Evolutionary conservation across 2,329 filamentous ascomycete species (phyloP).

Genomic region (Fusarium chaquense): DNA sequence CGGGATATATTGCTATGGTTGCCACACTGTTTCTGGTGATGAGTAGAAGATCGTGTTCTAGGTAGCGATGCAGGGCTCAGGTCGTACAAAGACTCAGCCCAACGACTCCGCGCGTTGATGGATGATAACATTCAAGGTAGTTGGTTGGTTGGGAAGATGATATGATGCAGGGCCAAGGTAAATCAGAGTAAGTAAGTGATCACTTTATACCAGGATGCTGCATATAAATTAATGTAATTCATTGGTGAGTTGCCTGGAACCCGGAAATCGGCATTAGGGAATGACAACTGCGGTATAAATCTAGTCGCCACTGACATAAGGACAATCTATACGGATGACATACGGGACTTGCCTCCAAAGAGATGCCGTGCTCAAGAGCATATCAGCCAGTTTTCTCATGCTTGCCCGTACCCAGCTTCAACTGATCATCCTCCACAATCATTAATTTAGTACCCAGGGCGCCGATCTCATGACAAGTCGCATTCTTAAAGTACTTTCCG

Average conservation of each 20-base stretch:
- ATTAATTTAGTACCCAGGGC: background rate
- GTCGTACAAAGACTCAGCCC: slow-evolving; percentile 22
- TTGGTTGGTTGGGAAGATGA: background rate
- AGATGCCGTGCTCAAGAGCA: no score
- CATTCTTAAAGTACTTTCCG: background rate
- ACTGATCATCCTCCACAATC: background rate
- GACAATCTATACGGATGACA: background rate
- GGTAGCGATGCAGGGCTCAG: slow-evolving; percentile 19
- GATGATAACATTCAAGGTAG: background rate
- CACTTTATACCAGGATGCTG: slow-evolving; percentile 4
- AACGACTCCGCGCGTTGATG: background rate
- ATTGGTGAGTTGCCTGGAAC: background rate
- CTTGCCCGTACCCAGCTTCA: background rate
- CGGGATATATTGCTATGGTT: no score
- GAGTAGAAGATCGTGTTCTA: background rate
- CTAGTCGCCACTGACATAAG: slow-evolving; percentile 21
- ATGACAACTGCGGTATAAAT: slow-evolving; percentile 1
- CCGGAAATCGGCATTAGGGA: background rate
- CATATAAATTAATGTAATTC: background rate
- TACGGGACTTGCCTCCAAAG: no score
- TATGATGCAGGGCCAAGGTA: background rate
- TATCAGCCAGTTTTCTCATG: background rate
- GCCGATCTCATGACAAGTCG: background rate
- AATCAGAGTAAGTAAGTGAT: background rate
- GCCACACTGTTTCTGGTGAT: no score